A percentile compares a stretch with the other conserved stretches of the same genome.
Evolutionary conservation across 2,329 filamentous ascomycete genomes (phyloP).

Genomic region (Aspergillus quadrilineatus): DNA sequence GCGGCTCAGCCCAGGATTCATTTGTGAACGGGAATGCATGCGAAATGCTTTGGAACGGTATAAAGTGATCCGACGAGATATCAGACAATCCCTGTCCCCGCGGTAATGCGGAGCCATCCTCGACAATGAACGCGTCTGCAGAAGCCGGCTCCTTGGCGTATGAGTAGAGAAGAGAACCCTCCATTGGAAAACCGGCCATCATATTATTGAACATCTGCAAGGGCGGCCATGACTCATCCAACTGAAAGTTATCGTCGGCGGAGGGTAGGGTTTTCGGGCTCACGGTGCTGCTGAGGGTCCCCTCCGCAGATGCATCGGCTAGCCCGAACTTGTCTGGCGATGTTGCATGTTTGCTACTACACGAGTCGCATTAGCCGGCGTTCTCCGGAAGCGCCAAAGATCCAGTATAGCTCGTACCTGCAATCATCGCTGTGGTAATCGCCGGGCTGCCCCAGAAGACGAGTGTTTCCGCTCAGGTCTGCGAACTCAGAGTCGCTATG

Average conservation of each 20-base stretch:
- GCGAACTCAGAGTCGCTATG: slow-evolving; percentile 37
- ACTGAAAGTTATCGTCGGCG: slow-evolving; percentile 38
- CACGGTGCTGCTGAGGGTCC: slow-evolving; percentile 36
- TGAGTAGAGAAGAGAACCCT: slow-evolving; percentile 33
- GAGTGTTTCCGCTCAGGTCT: slow-evolving; percentile 29
- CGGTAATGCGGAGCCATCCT: slow-evolving; percentile 33
- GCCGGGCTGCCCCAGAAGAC: slow-evolving; percentile 26
- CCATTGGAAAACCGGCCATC: slow-evolving; percentile 32
- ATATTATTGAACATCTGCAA: slow-evolving; percentile 38
- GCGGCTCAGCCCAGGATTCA: slow-evolving; percentile 29
- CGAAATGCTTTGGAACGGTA: slow-evolving; percentile 32
- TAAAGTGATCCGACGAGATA: slow-evolving; percentile 29
- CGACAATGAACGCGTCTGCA: slow-evolving; percentile 37
- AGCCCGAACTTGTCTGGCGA: slow-evolving; percentile 35
- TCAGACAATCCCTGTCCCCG: slow-evolving; percentile 32
- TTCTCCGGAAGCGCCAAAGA: neutral
- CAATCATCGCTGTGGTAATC: slow-evolving; percentile 27
- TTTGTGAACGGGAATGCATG: slow-evolving; percentile 30
- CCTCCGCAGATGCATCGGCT: slow-evolving; percentile 29
- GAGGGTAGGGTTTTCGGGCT: slow-evolving; percentile 40
- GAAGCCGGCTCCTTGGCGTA: slow-evolving; percentile 32
- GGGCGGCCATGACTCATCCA: slow-evolving; percentile 40
- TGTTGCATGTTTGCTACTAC: slow-evolving; percentile 36
- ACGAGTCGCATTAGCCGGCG: slow-evolving; percentile 15
- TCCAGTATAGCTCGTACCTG: slow-evolving; percentile 25